A percentile compares a stretch with the other conserved stretches of the same genome.
Conservation (phyloP, 1,284 basidiomycete genomes). For the Leccinum fuscescens region DNA sequence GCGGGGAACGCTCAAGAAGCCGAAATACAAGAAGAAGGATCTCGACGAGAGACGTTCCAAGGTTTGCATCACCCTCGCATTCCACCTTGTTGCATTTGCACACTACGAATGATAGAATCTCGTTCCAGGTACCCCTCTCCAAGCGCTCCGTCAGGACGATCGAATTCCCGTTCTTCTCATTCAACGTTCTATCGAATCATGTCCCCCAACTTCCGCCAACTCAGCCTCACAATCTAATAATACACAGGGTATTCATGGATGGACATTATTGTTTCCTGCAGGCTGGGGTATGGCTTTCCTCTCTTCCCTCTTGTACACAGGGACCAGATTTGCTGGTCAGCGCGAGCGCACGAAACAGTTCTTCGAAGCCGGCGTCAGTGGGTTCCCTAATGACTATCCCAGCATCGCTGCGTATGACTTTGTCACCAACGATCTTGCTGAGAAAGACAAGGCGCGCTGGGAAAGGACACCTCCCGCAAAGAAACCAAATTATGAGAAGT, state of each 20-base stretch:
- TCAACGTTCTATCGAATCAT: constrained; percentile 66
- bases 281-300: constrained; percentile 91
- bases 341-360: constrained; percentile 72
- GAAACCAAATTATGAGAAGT: constrained; percentile 64
- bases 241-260: constrained; percentile 65
- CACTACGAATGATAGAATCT: constrained; percentile 47
- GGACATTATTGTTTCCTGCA: constrained; percentile 78
- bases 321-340: constrained; percentile 79
- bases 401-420: constrained; percentile 50
- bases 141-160: constrained; percentile 69
- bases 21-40: constrained; percentile 78
- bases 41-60: constrained; percentile 76
- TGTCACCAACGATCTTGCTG: constrained; percentile 47
- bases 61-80: constrained; percentile 39
- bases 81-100: constrained; percentile 2
- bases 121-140: constrained; percentile 73
- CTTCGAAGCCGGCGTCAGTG: constrained; percentile 72
- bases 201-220: constrained; percentile 21
- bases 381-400: constrained; percentile 84
- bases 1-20: constrained; percentile 55
- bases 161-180: constrained; percentile 80
- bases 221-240: constrained; percentile 21
- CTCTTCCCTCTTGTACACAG: constrained; percentile 75
- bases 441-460: constrained; percentile 64
- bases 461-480: constrained; percentile 82